Percentiles rank a stretch among this genome's conserved stretches.
These are phyloP conservation scores for Populus hybrid DNA, from an alignment of 441 rosid genomes.

Conservation along the genomic window DNA sequence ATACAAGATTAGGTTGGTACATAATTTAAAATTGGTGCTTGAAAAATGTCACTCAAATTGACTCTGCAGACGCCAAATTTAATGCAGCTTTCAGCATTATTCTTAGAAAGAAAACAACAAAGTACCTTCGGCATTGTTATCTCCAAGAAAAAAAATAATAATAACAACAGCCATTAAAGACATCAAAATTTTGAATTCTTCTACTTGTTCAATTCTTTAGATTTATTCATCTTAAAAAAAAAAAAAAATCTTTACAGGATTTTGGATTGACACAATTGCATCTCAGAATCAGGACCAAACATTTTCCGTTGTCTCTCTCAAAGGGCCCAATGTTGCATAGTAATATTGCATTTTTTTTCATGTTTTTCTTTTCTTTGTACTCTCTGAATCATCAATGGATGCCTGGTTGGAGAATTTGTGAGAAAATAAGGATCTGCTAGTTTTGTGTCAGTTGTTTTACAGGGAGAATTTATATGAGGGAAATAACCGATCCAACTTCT, in stretches of 20 bases:
- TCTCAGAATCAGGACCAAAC: background rate
- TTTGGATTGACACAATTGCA: background rate
- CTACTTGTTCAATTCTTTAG: background rate
- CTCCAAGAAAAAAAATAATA: background rate
- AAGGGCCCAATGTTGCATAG: background rate
- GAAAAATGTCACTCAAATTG: background rate
- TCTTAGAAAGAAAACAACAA: background rate
- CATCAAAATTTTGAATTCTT: background rate
- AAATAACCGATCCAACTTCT: background rate
- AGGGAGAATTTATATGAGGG: background rate
- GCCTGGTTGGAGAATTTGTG: background rate
- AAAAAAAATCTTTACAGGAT: background rate
- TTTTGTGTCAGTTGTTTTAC: background rate
- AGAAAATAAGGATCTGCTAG: background rate
- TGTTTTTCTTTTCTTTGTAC: background rate
- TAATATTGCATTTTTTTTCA: background rate
- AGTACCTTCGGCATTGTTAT: background rate
- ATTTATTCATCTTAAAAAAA: background rate
- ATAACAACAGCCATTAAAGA: background rate
- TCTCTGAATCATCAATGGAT: background rate
- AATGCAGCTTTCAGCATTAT: constrained; percentile 7
- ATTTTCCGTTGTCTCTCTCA: background rate
- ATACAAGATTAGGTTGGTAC: constrained; percentile 1
- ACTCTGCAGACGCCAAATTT: background rate
- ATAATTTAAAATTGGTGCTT: background rate